Evolutionary conservation across 371 early-diverging fungal genomes (phyloP).

Genomic region (Coemansia sp.): DNA sequence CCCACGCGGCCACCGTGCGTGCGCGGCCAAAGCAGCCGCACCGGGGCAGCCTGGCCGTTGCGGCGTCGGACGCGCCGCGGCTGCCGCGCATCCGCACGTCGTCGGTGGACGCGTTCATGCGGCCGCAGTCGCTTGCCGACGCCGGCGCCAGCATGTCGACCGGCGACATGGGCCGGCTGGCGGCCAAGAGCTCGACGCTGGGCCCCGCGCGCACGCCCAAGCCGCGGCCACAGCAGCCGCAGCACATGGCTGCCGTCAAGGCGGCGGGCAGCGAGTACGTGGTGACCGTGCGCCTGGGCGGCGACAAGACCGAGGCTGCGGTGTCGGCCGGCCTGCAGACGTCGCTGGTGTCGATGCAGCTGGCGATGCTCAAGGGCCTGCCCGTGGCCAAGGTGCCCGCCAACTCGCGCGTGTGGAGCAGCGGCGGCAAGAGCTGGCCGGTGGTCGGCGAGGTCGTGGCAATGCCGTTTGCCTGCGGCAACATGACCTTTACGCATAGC

Average conservation of each 20-base stretch:
- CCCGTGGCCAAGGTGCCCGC: slow-evolving; percentile 9
- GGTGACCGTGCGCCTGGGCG: slow-evolving; percentile 21
- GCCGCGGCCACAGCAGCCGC: slow-evolving; percentile 2
- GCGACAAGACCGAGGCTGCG: slow-evolving; percentile 33
- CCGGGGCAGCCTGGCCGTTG: slow-evolving; percentile 20
- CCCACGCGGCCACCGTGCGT: not conserved
- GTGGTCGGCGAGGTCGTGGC: slow-evolving; percentile 36
- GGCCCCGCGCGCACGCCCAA: slow-evolving; percentile 4
- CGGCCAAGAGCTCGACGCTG: not conserved
- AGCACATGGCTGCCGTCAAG: slow-evolving; percentile 15
- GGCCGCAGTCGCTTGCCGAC: slow-evolving; percentile 20
- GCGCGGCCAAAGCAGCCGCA: not conserved
- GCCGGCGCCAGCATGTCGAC: slow-evolving; percentile 2
- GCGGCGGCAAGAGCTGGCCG: slow-evolving; percentile 39
- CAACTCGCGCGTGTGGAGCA: slow-evolving; percentile 43
- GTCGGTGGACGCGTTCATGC: slow-evolving; percentile 19
- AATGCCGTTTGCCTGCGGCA: slow-evolving; percentile 48
- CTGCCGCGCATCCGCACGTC: slow-evolving; percentile 24
- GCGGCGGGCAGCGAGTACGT: slow-evolving; percentile 21
- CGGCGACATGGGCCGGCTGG: not conserved
- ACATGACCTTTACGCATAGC: slow-evolving; percentile 44
- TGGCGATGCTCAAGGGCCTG: slow-evolving; percentile 33
- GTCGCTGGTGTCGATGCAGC: slow-evolving; percentile 42
- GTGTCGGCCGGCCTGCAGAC: slow-evolving; percentile 37
- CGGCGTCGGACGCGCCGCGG: slow-evolving; percentile 23